Evolutionary conservation across 768 basidiomycete species (phyloP), one percentile per base, ranked within the genome.

Genomic region (Tulasnella sp.): DNA sequence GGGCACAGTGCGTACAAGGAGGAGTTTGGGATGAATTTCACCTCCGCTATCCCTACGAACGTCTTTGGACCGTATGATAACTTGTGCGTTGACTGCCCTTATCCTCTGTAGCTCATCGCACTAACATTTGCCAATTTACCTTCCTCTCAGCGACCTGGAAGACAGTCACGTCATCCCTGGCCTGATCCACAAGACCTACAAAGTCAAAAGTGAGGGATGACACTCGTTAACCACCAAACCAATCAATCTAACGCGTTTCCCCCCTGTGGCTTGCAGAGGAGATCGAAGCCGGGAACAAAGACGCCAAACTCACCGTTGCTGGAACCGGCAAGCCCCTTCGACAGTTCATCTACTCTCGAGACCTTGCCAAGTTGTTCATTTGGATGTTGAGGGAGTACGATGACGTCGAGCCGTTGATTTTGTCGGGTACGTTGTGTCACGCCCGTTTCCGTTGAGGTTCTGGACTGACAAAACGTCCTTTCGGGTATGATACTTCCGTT

Each of bases 321-420:
- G 96, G 96, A 14, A 92, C 93, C 0, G 96, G 96, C 40, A 94
- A 91, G 79, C 96, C 96, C 8, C 87, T 97, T 42, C 89, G 96
- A n/a, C 96, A 98, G 83, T 98, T 98, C 83, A 96, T 97, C 83
- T 98, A 95, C 85, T 97, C 96, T n/a, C 86, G 89, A 70, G 96
- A 99, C 84, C 90, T 98, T 70, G 96, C 96, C 64, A 97, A 94
- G 83, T 86, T 97, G 75, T 97, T 97, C 86, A 92, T 97, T 81
- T 96, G 93, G 94, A 89, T 90, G 86, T 83, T 96, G 79, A 86
- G 93, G 67, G 92, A 97, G 81, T 97, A 99, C 82, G 88, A 96
- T 72, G 91, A 93, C 79, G 91, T 97, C 71, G 95, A 97, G 79
- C 96, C 96, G 6, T 85, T 98, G 82, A 98, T 97, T 80, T 87